Conservation (phyloP, 805 yeast species). For the Vanderwaltozyma yarrowii region DNA sequence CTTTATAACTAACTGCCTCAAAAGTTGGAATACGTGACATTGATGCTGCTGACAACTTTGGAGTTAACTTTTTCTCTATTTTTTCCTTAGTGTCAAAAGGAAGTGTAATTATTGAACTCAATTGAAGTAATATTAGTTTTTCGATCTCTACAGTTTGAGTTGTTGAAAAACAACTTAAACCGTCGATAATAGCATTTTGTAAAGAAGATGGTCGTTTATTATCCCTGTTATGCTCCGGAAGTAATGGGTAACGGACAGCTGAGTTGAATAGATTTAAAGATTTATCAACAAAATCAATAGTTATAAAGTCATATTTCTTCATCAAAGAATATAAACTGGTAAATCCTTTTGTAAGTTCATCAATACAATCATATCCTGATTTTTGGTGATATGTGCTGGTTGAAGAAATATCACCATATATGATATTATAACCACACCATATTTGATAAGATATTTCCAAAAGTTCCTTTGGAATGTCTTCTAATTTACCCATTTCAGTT, state of each 20-base stretch:
- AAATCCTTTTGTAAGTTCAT: constrained; percentile 45
- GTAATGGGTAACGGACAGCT: constrained; percentile 62
- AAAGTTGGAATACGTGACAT: constrained; percentile 48
- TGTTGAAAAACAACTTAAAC: constrained; percentile 30
- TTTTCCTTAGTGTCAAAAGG: constrained; percentile 54
- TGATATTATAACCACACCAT: constrained; percentile 38
- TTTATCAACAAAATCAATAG: constrained; percentile 32
- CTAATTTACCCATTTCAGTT: constrained; percentile 34
- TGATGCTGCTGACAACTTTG: constrained; percentile 25
- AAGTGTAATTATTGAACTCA: constrained; percentile 41
- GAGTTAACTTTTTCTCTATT: constrained; percentile 44
- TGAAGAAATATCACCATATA: constrained; percentile 33
- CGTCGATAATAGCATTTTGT: constrained; percentile 48
- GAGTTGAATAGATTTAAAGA: constrained; percentile 52
- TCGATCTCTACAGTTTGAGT: constrained; percentile 30
- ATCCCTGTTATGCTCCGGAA: constrained; percentile 51
- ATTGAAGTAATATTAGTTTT: constrained; percentile 41
- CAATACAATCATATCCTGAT: constrained; percentile 50
- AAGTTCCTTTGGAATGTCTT: constrained; percentile 18
- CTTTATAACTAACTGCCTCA: constrained; percentile 43
- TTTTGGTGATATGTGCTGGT: constrained; percentile 17
- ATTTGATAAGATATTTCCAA: constrained; percentile 37
- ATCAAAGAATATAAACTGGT: constrained; percentile 36
- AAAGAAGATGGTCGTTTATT: constrained; percentile 46
- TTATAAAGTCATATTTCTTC: constrained; percentile 23